Percentiles rank a stretch among this genome's conserved stretches.
Conservation (phyloP, 228 moss, liverwort and hornwort genomes). For the Sphagnum magellanicum region DNA sequence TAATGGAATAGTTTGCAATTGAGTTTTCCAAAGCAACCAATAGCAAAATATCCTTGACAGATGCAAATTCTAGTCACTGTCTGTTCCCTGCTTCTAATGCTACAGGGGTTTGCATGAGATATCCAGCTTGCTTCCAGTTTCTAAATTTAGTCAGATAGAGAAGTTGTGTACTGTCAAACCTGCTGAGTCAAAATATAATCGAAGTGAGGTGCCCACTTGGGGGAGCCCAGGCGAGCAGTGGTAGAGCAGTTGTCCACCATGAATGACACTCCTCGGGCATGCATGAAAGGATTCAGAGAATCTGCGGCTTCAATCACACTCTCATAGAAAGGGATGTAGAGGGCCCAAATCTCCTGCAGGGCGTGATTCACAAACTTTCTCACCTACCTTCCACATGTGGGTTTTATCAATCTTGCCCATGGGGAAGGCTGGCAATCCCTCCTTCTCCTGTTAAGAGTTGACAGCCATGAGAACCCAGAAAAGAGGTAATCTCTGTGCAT, state of each 20-base stretch:
- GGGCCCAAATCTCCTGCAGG: slow-evolving; percentile 41
- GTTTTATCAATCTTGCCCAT: slow-evolving; percentile 50
- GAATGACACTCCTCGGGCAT: slow-evolving; percentile 44
- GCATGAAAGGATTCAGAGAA: slow-evolving; percentile 55
- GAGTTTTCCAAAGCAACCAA: too few species aligned
- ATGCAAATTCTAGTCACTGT: too few species aligned
- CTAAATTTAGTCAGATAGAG: too few species aligned
- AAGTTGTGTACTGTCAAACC: slow-evolving; percentile 9
- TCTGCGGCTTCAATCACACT: slow-evolving; percentile 54
- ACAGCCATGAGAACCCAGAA: too few species aligned
- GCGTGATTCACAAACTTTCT: slow-evolving; percentile 32
- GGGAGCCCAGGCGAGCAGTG: slow-evolving; percentile 40
- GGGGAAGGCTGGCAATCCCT: slow-evolving; percentile 42
- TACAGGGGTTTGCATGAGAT: too few species aligned
- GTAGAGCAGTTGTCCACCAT: slow-evolving; percentile 64
- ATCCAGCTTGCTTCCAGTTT: too few species aligned
- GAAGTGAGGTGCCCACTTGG: slow-evolving; percentile 47
- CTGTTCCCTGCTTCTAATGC: too few species aligned
- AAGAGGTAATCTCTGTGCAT: too few species aligned
- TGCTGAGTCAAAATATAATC: slow-evolving; percentile 50
- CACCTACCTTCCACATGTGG: slow-evolving; percentile 50
- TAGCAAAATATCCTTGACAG: too few species aligned
- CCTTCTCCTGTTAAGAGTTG: slow-evolving; percentile 28
- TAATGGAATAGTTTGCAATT: neutral
- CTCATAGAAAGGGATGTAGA: slow-evolving; percentile 48